Conservation (phyloP, 192 early-diverging fungal species). For the Coemansia sp. region DNA sequence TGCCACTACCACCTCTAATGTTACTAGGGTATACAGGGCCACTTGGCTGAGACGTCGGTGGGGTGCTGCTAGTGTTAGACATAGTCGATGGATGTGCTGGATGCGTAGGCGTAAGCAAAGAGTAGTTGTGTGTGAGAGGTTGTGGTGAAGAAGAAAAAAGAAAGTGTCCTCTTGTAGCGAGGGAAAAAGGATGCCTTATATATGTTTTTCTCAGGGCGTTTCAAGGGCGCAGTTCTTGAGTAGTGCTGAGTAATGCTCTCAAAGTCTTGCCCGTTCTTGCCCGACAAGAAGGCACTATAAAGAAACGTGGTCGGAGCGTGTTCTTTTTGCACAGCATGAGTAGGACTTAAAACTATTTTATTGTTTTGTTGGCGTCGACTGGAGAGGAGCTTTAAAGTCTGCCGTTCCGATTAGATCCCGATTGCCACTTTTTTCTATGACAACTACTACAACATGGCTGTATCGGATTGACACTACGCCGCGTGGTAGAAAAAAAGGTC, state of each 20-base stretch:
- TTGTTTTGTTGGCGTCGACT: not conserved
- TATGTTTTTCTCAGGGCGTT: not conserved
- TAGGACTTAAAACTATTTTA: no score
- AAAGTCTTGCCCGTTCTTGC: not conserved
- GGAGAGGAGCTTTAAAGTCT: slow-evolving; percentile 3
- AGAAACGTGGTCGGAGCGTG: not conserved
- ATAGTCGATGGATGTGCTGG: not conserved
- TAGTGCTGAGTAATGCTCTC: not conserved
- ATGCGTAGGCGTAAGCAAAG: not conserved
- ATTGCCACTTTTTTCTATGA: not conserved
- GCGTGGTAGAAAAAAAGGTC: slow-evolving; percentile 5
- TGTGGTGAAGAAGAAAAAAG: not conserved
- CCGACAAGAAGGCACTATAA: not conserved
- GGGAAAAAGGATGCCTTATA: not conserved
- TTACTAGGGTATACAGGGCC: not conserved
- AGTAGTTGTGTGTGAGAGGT: not conserved
- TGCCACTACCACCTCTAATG: not conserved
- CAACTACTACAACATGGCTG: not conserved
- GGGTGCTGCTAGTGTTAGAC: not conserved
- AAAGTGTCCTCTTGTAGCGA: not conserved
- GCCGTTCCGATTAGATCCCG: not conserved
- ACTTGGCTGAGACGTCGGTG: not conserved
- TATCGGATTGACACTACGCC: not conserved
- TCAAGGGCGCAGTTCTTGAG: not conserved
- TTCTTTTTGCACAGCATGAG: no score